These are phyloP conservation scores for Ogataea pilisensis DNA, from an alignment of 805 yeast genomes.

Conservation along the genomic window DNA sequence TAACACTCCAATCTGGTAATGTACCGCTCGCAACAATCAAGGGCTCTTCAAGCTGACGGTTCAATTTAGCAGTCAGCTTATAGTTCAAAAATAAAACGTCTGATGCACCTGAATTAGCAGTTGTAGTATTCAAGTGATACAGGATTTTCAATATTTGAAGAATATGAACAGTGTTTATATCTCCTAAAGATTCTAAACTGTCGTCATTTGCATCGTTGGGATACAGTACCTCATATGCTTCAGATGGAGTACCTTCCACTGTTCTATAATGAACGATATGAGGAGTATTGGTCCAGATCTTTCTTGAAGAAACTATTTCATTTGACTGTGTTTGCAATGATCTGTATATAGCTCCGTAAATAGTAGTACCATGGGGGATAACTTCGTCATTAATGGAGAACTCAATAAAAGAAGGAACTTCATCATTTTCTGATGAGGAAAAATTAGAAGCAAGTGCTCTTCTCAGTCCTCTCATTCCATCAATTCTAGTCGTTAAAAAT, in stretches of 20 bases:
- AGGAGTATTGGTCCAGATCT: slow-evolving; percentile 52
- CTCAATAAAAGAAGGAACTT: slow-evolving; percentile 39
- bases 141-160: slow-evolving; percentile 47
- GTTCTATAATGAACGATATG: slow-evolving; percentile 50
- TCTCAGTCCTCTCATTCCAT: slow-evolving; percentile 26
- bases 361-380: slow-evolving; percentile 63
- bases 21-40: slow-evolving; percentile 81
- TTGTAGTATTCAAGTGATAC: slow-evolving; percentile 34
- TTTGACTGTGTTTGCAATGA: slow-evolving; percentile 37
- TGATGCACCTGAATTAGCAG: slow-evolving; percentile 25
- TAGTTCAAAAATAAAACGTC: slow-evolving; percentile 56
- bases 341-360: slow-evolving; percentile 69
- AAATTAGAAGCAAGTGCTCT: slow-evolving; percentile 16
- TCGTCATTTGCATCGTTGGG: slow-evolving; percentile 26
- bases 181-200: slow-evolving; percentile 29
- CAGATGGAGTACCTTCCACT: slow-evolving; percentile 26
- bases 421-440: slow-evolving; percentile 9
- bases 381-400: slow-evolving; percentile 55
- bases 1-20: slow-evolving; percentile 79
- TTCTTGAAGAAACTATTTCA: slow-evolving; percentile 40
- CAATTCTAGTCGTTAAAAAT: slow-evolving; percentile 41
- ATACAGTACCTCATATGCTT: slow-evolving; percentile 28
- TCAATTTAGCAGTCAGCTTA: slow-evolving; percentile 80
- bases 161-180: slow-evolving; percentile 35
- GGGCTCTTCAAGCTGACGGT: slow-evolving; percentile 86